Base-by-base conservation (phyloP, 192 early-diverging fungal genomes). In the Spizellomyces sp. region DNA sequence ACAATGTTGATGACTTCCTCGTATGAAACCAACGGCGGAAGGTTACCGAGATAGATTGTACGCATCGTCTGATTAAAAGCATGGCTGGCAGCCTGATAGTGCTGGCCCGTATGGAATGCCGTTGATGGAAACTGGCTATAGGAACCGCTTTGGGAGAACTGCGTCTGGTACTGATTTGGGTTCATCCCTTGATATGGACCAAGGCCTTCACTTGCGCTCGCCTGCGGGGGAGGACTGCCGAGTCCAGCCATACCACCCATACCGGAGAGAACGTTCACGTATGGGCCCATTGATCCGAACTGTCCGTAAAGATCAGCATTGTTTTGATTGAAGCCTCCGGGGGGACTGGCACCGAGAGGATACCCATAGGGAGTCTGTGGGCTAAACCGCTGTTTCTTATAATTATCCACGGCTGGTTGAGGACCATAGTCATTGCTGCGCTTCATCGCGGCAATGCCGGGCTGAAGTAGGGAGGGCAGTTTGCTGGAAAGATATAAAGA, bases 21-120 rank as follows among this genome's bases (percentile, higher is more conserved):
- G 22, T 88, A 70, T 1, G 80, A 80, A 6, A 81, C 77, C 45
- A 81, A 83, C 0, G 83, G 9, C 1, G 92, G 87, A 12, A 96
- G 71, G 63, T 92, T 90, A 55, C 94, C 94, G 45, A 96, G 70
- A 74, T 95, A 96, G 10, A 96, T 77, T 5, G 94, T 96, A 44
- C 93, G 87, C 58, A 79, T 84, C 15, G 84, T 78, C 65, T 66
- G 64, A 47, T 66, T 66, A 45, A 62, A 60, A 14, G 85, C 69
- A 60, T 83, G 62, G 27, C 10, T 45, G 56, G 36, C 43, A 42
- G n/a, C 58, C 54, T 65, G 64, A 44, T 47, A 73, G 21, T 21
- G 19, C 19, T 57, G 21, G 58, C 42, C 8, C 6, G 62, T 47
- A 52, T 69, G 68, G 62, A 19, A 60, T 15, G 67, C 27, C 6